Conservation (phyloP, 148 eudicot species). For the Camellia granthamiana region DNA sequence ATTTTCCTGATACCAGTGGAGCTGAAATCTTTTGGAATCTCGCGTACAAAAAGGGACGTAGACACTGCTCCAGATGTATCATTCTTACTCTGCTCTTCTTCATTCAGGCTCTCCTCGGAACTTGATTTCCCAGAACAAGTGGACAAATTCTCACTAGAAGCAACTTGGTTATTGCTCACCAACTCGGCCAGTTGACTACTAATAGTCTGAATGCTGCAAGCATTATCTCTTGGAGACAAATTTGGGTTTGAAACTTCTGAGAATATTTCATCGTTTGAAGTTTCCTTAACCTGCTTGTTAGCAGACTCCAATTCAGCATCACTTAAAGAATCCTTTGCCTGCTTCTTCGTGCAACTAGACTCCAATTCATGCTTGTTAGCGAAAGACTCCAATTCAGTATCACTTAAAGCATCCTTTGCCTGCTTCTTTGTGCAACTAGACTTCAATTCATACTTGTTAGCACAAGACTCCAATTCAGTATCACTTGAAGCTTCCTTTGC, state of each 20-base stretch:
- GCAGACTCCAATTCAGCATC: conserved; percentile 8
- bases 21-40: conserved; percentile 69
- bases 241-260: conserved; percentile 51
- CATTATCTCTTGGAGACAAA: conserved; percentile 44
- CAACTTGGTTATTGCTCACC: conserved; percentile 34
- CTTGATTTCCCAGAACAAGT: conserved; percentile 54
- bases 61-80: conserved; percentile 33
- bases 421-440: too few species aligned
- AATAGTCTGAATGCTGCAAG: conserved; percentile 45
- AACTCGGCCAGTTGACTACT: conserved; percentile 41
- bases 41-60: conserved; percentile 55
- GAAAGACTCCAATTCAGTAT: too few species aligned
- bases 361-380: conserved; percentile 21
- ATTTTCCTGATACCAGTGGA: conserved; percentile 81
- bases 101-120: conserved; percentile 40
- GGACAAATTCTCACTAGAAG: conserved; percentile 58
- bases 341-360: conserved; percentile 20
- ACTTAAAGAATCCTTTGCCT: conserved; percentile 9
- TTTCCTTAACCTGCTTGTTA: conserved; percentile 13
- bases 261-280: conserved; percentile 3
- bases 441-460: too few species aligned
- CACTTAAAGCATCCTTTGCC: too few species aligned
- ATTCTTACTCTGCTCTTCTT: conserved; percentile 37
- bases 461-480: too few species aligned
- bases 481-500: too few species aligned